Conservation (phyloP, 2,329 filamentous ascomycete genomes). For the Mariannaea elegans region DNA sequence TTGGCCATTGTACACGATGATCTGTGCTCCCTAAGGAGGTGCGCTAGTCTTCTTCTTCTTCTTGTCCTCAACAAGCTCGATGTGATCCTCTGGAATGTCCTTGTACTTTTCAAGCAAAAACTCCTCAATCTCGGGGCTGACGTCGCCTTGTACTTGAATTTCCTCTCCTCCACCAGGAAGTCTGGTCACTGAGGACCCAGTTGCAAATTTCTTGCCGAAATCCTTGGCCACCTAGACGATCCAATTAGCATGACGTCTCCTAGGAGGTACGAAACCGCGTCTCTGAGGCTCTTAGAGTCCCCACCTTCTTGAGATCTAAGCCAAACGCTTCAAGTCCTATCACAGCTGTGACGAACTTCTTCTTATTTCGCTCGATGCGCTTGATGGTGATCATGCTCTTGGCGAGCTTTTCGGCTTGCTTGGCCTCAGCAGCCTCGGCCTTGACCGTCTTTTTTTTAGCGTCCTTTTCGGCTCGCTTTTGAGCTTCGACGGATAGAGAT, state of each 20-base stretch:
- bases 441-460: conserved; percentile 97
- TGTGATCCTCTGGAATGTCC: conserved; percentile 92
- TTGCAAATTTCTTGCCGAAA: conserved; percentile 98
- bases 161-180: conserved; percentile 87
- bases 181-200: conserved; percentile 92
- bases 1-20: conserved; percentile 32
- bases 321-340: conserved; percentile 89
- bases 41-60: conserved; percentile 72
- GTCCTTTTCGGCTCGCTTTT: conserved; percentile 95
- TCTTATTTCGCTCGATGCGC: conserved; percentile 97
- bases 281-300: conserved; percentile 6
- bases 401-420: conserved; percentile 83
- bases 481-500: conserved; percentile 86
- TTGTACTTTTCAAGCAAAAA: conserved; percentile 90
- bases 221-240: conserved; percentile 78
- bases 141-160: conserved; percentile 96
- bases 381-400: conserved; percentile 89
- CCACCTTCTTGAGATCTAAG: conserved; percentile 87
- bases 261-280: neutral
- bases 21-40: conserved; percentile 27
- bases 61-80: conserved; percentile 95
- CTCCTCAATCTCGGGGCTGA: conserved; percentile 93
- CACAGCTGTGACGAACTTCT: conserved; percentile 96
- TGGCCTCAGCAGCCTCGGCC: conserved; percentile 85
- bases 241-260: conserved; percentile 23